Evolutionary conservation across 2,329 filamentous ascomycete species (phyloP), one percentile per base, ranked within the genome.

Genomic region (Ophiosphaerella korrae): DNA sequence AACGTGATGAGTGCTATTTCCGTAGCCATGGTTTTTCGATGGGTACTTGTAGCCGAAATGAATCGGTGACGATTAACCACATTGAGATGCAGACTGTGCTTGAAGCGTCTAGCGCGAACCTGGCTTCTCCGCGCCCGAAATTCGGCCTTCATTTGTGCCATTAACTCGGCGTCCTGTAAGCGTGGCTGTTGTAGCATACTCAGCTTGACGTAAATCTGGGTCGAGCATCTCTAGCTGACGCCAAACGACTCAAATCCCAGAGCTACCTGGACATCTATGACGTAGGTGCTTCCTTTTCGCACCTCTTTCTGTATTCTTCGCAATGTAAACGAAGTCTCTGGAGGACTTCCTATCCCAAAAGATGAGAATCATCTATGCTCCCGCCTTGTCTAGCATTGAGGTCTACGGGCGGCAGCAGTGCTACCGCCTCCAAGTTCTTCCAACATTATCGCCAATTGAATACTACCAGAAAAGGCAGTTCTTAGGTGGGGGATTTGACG

Each of bases 61-160:
- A 60, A 61, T 61, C 63, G 63, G 64, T 64, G 64, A 66, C 61
- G 44, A 55, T 45, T 45, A 46, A 41, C 16, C 41, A 4, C 26
- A 11, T 29, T 29, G 45, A 21, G 44, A 47, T 49, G 55, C 55
- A 53, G 39, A 34, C 42, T 36, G 34, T 23, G 38, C 52, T 39
- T 21, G 24, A 35, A 39, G 36, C 47, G 50, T 55, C 29, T 63
- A 60, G 60, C 47, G 44, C 42, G 29, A 52, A 50, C 45, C 40
- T 44, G 23, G 34, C 34, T 45, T 36, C 41, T 29, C 46, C 46
- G 43, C 51, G 50, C 57, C 58, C 61, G 58, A 64, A 56, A 45
- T 58, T 62, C 59, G 61, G 61, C 49, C 48, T 31, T 35, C 18
- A 18, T 29, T 29, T 7, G 7, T 29, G 26, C 26, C 11, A 29